A percentile compares a stretch with the other conserved stretches of the same genome.
phyloP scores from a whole-genome alignment of 164 flowering plant species.

The Liquidambar formosana region DNA sequence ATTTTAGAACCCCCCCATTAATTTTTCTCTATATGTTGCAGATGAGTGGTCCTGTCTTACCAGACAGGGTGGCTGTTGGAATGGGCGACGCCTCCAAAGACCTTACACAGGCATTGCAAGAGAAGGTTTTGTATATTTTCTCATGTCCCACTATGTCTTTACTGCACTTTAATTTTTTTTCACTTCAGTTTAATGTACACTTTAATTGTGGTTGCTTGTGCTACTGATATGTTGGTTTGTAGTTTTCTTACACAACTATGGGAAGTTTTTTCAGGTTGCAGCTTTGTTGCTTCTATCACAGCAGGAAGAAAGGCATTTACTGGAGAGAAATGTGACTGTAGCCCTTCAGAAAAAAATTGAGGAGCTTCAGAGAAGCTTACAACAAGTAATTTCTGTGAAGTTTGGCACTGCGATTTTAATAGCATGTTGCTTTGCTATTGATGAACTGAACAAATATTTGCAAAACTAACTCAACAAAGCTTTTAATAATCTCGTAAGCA shows the following conservation, averaged over 20 bases:
- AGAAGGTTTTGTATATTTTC: slow-evolving; percentile 60
- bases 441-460: background rate
- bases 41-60: slow-evolving; percentile 23
- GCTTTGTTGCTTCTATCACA: slow-evolving; percentile 82
- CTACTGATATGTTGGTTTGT: background rate
- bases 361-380: slow-evolving; percentile 84
- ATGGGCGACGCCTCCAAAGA: slow-evolving; percentile 52
- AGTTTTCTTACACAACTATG: background rate
- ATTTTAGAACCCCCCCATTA: background rate
- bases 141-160: background rate
- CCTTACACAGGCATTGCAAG: slow-evolving; percentile 81
- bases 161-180: slow-evolving; percentile 1
- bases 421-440: background rate
- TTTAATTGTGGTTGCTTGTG: background rate
- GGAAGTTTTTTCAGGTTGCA: slow-evolving; percentile 56
- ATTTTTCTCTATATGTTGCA: slow-evolving; percentile 24
- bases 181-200: background rate
- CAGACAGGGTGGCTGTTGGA: slow-evolving; percentile 19
- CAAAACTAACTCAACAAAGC: background rate
- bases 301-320: slow-evolving; percentile 88
- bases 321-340: slow-evolving; percentile 79
- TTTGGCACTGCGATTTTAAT: background rate
- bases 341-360: slow-evolving; percentile 75
- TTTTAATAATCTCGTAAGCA: background rate
- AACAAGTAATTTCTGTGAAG: slow-evolving; percentile 50